These are phyloP conservation scores for Casuarina cunninghamiana DNA, from an alignment of 306 rosid genomes.

Conservation along the genomic window DNA sequence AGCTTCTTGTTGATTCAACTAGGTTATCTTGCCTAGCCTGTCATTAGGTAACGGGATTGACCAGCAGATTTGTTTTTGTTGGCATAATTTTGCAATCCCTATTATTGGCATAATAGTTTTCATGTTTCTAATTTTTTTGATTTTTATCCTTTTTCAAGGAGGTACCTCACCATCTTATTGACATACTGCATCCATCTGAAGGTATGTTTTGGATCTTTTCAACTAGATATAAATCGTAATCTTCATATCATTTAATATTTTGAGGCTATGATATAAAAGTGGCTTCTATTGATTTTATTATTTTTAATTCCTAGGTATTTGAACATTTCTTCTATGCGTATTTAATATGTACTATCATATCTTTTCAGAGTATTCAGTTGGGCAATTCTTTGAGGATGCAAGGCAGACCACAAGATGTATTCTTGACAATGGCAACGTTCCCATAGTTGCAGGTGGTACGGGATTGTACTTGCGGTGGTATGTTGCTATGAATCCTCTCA, in stretches of 20 bases:
- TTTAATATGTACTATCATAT: conserved; percentile 31
- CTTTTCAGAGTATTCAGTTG: conserved; percentile 88
- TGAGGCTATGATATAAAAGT: conserved; percentile 1
- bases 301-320: conserved; percentile 19
- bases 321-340: conserved; percentile 23
- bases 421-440: conserved; percentile 77
- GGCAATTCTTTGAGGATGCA: conserved; percentile 91
- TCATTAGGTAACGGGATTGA: not conserved
- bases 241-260: not conserved
- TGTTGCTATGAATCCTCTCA: conserved; percentile 15
- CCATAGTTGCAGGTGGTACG: conserved; percentile 92
- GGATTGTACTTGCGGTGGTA: conserved; percentile 96
- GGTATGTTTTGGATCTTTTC: conserved; percentile 50
- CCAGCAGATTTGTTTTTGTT: not conserved
- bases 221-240: conserved; percentile 17
- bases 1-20: not conserved
- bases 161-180: conserved; percentile 85
- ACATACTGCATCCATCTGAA: conserved; percentile 73
- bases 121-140: conserved; percentile 2
- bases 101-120: not conserved
- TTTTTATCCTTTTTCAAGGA: conserved; percentile 51
- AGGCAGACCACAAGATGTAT: conserved; percentile 71
- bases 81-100: not conserved
- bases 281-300: conserved; percentile 17
- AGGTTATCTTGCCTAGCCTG: not conserved